Conservation (phyloP, 73 alveolate species). For the Breviolum minutum region DNA sequence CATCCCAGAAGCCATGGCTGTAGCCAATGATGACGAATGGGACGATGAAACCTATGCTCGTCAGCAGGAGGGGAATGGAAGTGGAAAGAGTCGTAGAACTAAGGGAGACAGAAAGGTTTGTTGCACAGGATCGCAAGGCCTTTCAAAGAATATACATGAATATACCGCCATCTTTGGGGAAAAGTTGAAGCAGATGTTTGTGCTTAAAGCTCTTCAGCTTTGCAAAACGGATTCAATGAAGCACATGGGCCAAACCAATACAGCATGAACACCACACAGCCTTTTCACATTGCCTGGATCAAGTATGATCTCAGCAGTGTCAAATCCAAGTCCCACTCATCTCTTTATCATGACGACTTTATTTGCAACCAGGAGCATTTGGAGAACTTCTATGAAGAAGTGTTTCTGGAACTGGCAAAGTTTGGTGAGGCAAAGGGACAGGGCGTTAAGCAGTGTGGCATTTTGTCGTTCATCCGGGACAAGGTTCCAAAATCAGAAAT, state of each 20-base stretch:
- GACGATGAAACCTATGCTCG: conserved; percentile 95
- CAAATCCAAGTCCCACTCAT: not conserved
- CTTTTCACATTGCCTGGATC: not conserved
- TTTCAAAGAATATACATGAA: not conserved
- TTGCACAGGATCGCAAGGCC: no score
- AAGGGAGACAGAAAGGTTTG: not conserved
- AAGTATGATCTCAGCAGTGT: not conserved
- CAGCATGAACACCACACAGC: no score
- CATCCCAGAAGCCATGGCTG: conserved; percentile 86
- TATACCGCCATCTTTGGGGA: not conserved
- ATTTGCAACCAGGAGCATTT: conserved; percentile 41
- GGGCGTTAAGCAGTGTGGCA: not conserved
- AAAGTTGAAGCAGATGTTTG: no score
- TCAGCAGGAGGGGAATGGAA: conserved; percentile 34
- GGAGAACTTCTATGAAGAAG: conserved; percentile 78
- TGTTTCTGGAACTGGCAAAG: conserved; percentile 90
- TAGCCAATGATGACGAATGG: conserved; percentile 92
- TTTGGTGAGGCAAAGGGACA: conserved; percentile 52
- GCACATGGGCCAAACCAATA: no score
- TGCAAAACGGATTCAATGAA: no score
- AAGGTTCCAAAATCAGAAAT: not conserved
- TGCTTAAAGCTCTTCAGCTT: no score
- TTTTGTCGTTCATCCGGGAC: not conserved
- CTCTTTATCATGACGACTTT: no score
- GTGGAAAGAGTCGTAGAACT: not conserved